Percentiles rank a stretch among this genome's conserved stretches.
These are phyloP conservation scores for Pelomyxa schiedti DNA, from an alignment of 78 protist species.

Conservation along the genomic window DNA sequence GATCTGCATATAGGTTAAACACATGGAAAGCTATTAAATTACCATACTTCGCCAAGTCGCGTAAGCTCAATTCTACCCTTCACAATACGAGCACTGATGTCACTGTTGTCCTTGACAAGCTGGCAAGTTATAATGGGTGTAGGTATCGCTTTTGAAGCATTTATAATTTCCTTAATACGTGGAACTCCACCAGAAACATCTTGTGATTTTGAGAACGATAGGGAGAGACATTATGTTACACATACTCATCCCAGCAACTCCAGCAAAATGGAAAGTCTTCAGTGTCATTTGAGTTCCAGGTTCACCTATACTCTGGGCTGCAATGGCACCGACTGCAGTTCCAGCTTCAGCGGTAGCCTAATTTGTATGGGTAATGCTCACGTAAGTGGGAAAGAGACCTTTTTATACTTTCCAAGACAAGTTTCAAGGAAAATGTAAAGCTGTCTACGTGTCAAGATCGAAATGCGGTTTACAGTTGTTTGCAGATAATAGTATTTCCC, in stretches of 20 bases:
- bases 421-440: background rate
- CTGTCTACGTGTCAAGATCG: background rate
- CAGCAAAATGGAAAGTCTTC: conserved; percentile 99
- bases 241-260: conserved; percentile 92
- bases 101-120: conserved; percentile 26
- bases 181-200: conserved; percentile 59
- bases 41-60: conserved; percentile 65
- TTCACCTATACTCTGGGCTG: conserved; percentile 95
- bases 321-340: conserved; percentile 97
- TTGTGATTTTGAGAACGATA: background rate
- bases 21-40: background rate
- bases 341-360: conserved; percentile 86
- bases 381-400: too few relatives aligned
- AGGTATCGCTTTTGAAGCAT: conserved; percentile 81
- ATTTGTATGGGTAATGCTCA: too few relatives aligned
- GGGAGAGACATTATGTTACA: background rate
- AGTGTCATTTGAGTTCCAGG: conserved; percentile 99
- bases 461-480: background rate
- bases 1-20: too few relatives aligned
- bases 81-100: conserved; percentile 66
- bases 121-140: conserved; percentile 90
- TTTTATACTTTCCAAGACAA: background rate
- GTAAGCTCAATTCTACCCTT: conserved; percentile 86
- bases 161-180: conserved; percentile 92
- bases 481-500: too few relatives aligned